Evolutionary conservation across 257 asterid species (phyloP).

Genomic region (Plectranthus barbatus): DNA sequence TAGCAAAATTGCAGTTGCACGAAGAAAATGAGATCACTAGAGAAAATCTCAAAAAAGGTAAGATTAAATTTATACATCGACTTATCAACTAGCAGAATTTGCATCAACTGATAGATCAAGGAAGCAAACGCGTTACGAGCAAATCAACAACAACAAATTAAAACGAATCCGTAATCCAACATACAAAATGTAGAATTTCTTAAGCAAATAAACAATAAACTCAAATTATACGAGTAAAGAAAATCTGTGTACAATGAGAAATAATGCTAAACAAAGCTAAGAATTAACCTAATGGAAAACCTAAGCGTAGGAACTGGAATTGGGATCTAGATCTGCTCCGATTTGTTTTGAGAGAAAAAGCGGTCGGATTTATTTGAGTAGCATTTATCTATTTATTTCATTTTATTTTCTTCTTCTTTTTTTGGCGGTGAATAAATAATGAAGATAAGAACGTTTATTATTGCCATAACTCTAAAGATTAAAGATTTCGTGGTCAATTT

Average conservation of each 20-base stretch:
- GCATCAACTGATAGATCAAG: neutral
- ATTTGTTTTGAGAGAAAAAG: constrained; percentile 3
- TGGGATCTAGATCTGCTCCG: constrained; percentile 57
- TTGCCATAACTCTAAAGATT: no score
- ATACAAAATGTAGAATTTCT: constrained; percentile 2
- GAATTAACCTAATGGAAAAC: constrained; percentile 20
- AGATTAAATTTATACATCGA: neutral
- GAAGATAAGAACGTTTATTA: neutral
- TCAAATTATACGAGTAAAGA: neutral
- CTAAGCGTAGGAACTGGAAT: constrained; percentile 11
- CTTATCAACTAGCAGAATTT: neutral
- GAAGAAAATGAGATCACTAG: neutral
- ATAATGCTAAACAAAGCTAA: neutral
- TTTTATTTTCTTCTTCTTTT: neutral
- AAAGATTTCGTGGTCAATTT: no score
- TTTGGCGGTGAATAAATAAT: neutral
- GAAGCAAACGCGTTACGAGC: neutral
- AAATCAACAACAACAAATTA: neutral
- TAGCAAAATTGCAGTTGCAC: neutral
- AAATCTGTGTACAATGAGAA: neutral
- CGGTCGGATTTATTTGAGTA: constrained; percentile 11
- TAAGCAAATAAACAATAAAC: neutral
- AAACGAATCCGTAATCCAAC: neutral
- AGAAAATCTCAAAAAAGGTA: neutral
- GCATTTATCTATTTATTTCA: constrained; percentile 9